phyloP scores from a whole-genome alignment of 306 rosid species.

The Acacia melanoxylon region DNA sequence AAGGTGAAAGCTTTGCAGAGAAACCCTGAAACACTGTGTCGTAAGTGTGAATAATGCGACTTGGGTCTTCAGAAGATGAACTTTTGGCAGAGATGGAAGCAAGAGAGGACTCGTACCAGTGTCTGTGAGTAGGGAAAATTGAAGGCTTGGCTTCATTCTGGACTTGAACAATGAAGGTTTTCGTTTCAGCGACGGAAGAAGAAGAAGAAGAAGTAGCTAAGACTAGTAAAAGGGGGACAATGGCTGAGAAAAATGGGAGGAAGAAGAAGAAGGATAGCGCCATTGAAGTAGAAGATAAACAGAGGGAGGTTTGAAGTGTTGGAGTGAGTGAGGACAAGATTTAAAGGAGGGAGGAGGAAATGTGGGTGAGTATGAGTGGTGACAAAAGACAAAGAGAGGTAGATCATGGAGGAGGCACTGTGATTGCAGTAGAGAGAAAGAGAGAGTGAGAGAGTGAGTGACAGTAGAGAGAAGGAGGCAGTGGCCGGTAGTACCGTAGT shows the following conservation, averaged over 20 bases:
- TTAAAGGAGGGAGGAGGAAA: conserved; percentile 27
- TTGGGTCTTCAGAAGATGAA: neutral
- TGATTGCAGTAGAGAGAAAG: neutral
- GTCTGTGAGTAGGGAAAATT: conserved; percentile 65
- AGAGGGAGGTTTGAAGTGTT: neutral
- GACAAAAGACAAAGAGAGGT: neutral
- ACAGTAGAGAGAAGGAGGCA: neutral
- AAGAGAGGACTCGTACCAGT: conserved; percentile 76
- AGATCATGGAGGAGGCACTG: neutral
- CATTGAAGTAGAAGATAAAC: conserved; percentile 15
- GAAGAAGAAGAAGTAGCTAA: conserved; percentile 3
- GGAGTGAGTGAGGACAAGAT: conserved; percentile 5
- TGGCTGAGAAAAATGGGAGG: neutral
- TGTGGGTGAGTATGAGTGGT: neutral
- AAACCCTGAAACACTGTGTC: conserved; percentile 68
- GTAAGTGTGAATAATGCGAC: conserved; percentile 59
- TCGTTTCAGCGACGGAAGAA: conserved; percentile 22
- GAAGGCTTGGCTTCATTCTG: conserved; percentile 66
- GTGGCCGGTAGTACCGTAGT: no score
- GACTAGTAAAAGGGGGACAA: neutral
- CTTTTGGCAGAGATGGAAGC: conserved; percentile 30
- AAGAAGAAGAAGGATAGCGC: conserved; percentile 17
- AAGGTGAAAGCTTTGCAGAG: conserved; percentile 66
- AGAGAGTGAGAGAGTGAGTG: neutral
- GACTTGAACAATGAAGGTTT: conserved; percentile 71